phyloP scores from a whole-genome alignment of 2,329 filamentous ascomycete genomes.

The Domatiomyces catenatus region DNA sequence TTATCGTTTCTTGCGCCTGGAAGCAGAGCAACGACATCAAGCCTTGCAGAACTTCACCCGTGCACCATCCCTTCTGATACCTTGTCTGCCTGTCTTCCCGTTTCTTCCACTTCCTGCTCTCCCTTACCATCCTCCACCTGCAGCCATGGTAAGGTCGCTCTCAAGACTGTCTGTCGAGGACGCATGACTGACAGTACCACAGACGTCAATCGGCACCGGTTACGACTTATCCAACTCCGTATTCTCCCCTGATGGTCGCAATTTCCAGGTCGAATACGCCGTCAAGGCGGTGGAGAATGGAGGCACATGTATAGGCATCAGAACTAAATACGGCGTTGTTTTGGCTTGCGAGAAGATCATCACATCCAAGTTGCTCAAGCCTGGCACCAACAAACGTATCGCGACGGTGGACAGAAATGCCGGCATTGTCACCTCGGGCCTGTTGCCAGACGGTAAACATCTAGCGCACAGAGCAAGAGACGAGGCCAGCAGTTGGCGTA shows the following conservation, averaged over 20 bases:
- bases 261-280: conserved; percentile 97
- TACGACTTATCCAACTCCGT: conserved; percentile 99
- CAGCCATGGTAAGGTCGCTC: not conserved
- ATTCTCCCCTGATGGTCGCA: conserved; percentile 96
- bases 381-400: conserved; percentile 93
- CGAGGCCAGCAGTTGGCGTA: conserved; percentile 81
- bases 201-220: conserved; percentile 99
- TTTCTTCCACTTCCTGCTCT: not conserved
- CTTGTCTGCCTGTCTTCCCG: not conserved
- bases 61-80: not conserved
- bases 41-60: not conserved
- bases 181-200: conserved; percentile 1
- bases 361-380: conserved; percentile 86
- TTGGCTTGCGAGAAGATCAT: conserved; percentile 94
- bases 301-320: conserved; percentile 87
- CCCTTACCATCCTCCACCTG: not conserved
- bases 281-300: conserved; percentile 98
- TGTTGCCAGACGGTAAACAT: conserved; percentile 87
- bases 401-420: conserved; percentile 85
- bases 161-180: not conserved
- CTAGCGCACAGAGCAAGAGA: conserved; percentile 89
- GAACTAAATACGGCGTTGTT: conserved; percentile 93
- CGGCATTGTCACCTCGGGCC: conserved; percentile 80
- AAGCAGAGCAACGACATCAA: not conserved
- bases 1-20: not conserved